These are phyloP conservation scores for Pneumocystis sp. DNA, from an alignment of 1,139 yeast genomes.

Conservation along the genomic window DNA sequence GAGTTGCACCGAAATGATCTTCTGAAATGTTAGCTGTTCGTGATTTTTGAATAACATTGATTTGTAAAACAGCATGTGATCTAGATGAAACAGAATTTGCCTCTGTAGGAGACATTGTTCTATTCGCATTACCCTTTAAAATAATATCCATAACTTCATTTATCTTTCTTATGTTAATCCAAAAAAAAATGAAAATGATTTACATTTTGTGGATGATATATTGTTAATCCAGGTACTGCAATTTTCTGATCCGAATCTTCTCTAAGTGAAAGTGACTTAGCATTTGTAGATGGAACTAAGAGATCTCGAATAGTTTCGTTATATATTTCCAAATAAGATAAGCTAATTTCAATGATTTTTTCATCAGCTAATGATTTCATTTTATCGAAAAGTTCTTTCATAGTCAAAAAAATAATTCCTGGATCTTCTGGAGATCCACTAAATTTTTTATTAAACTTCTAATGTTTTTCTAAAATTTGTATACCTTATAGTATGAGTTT, in stretches of 20 bases:
- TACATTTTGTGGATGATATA: constrained; percentile 41
- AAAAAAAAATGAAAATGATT: background rate
- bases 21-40: constrained; percentile 28
- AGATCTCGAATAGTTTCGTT: constrained; percentile 75
- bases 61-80: constrained; percentile 80
- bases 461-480: constrained; percentile 71
- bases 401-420: constrained; percentile 67
- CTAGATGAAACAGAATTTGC: constrained; percentile 72
- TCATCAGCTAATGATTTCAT: constrained; percentile 25
- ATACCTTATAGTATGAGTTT: constrained; percentile 91
- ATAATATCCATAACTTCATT: constrained; percentile 49
- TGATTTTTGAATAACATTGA: constrained; percentile 32
- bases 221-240: constrained; percentile 57
- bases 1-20: constrained; percentile 39
- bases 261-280: constrained; percentile 36
- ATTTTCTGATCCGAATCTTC: constrained; percentile 60
- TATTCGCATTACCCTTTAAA: constrained; percentile 51
- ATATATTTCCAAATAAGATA: constrained; percentile 77
- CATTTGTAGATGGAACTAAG: constrained; percentile 33
- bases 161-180: constrained; percentile 4
- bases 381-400: constrained; percentile 46
- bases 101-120: constrained; percentile 81
- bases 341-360: constrained; percentile 33
- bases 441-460: constrained; percentile 53
- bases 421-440: constrained; percentile 49